Base-by-base conservation (phyloP, 305 asterid genomes). In the Striga hermonthica region DNA sequence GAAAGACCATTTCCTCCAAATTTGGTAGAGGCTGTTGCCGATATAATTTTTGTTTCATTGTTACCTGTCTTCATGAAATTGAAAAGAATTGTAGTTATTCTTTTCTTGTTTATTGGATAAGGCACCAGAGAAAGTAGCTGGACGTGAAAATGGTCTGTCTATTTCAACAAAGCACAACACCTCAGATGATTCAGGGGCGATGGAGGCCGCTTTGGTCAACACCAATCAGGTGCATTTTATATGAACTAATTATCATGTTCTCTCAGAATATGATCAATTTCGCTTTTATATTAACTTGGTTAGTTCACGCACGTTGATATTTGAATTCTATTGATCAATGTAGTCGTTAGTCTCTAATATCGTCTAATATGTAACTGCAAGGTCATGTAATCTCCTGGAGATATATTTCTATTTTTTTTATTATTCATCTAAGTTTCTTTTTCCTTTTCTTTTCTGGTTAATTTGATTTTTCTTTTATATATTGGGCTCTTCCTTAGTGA, bases 1-100 rank as follows among this genome's bases (percentile, higher is more conserved):
- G 97, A 93, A 77, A 81, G 96, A 12, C 95, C 96, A 54, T 84
- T 82, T 75, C 97, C 99, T 11, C 64, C 86, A 39, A 88, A 81
- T 78, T 77, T 93, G 86, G 99, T 90, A 70, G 31, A 22, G 66
- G 80, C 53, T 45, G 57, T 76, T 49, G 60, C 54, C 28, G 15
- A n/a, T 73, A 54, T 34, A 11, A 67, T 64, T 54, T 68, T 62
- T 72, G 40, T 55, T 66, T 60, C 53, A 6, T 34, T 56, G 50
- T 62, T 13, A 44, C 67, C 60, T 15, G 16, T 56, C 10, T 56
- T 59, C 35, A 41, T 57, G 9, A 54, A 47, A 52, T 47, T 43
- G 68, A 59, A 38, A 39, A 31, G 64, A 65, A 60, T 59, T 15
- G 14, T 55, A 55, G 66, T 56, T 56, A 48, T 67, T 54, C 7